phyloP scores from a whole-genome alignment of 768 basidiomycete genomes.

The Crassisporium funariophilum region DNA sequence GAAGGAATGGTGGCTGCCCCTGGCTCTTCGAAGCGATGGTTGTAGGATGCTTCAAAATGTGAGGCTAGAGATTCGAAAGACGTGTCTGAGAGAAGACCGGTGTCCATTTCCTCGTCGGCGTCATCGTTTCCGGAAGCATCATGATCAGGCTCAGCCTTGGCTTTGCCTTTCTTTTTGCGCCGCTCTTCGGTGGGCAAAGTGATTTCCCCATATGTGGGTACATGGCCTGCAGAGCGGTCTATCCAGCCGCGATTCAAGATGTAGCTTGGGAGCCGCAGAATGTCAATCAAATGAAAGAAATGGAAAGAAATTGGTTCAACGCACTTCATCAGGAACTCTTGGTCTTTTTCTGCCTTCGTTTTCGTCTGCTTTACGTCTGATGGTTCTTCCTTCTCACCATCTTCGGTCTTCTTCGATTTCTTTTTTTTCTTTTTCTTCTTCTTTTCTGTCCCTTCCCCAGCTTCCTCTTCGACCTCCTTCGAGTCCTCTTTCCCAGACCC shows the following conservation, averaged over 20 bases:
- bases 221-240: slow-evolving; percentile 68
- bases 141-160: slow-evolving; percentile 33
- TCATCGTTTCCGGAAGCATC: slow-evolving; percentile 28
- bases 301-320: slow-evolving; percentile 27
- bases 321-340: slow-evolving; percentile 90
- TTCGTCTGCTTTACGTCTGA: slow-evolving; percentile 25
- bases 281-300: background rate
- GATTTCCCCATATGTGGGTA: slow-evolving; percentile 88
- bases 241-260: slow-evolving; percentile 98
- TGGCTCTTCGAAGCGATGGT: slow-evolving; percentile 98
- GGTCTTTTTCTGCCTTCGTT: slow-evolving; percentile 66
- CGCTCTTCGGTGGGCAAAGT: slow-evolving; percentile 40
- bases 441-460: slow-evolving; percentile 40
- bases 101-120: slow-evolving; percentile 57
- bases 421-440: slow-evolving; percentile 44
- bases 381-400: slow-evolving; percentile 20
- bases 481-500: slow-evolving; percentile 18
- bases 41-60: slow-evolving; percentile 93
- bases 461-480: slow-evolving; percentile 26
- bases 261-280: slow-evolving; percentile 56
- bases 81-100: slow-evolving; percentile 31
- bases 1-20: slow-evolving; percentile 52
- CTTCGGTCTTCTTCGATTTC: slow-evolving; percentile 25
- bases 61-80: slow-evolving; percentile 89
- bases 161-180: slow-evolving; percentile 30